Conservation (phyloP, 2,329 filamentous ascomycete genomes). For the Claviceps sp. region DNA sequence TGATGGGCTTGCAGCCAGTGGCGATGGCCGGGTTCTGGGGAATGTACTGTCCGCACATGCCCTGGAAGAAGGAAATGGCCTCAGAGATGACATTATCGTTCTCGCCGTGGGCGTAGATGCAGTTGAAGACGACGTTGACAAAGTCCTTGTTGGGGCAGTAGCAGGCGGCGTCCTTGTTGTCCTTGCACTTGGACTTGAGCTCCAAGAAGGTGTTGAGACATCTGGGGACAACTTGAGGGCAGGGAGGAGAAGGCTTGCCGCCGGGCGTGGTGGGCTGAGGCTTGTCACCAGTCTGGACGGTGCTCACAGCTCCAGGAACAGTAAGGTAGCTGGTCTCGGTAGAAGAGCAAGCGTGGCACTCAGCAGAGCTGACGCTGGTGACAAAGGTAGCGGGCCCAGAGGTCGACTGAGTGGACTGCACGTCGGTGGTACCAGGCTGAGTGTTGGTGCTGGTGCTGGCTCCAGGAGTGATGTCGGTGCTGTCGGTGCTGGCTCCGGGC, state of each 20-base stretch:
- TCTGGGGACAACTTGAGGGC: slow-evolving; percentile 64
- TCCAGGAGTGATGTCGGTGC: no score
- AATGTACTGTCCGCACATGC: slow-evolving; percentile 71
- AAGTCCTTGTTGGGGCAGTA: slow-evolving; percentile 74
- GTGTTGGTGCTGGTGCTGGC: no score
- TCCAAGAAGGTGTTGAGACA: slow-evolving; percentile 89
- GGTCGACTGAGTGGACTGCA: no score
- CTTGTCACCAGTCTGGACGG: slow-evolving; percentile 4
- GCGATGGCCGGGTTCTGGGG: slow-evolving; percentile 72
- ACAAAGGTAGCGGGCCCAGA: no score
- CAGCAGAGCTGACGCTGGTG: no score
- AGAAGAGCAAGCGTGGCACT: no score
- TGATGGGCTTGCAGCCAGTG: slow-evolving; percentile 55
- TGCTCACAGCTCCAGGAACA: not conserved
- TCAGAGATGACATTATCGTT: slow-evolving; percentile 51
- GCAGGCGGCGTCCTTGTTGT: slow-evolving; percentile 73
- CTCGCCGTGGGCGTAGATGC: slow-evolving; percentile 64
- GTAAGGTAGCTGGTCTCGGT: no score
- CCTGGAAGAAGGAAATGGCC: slow-evolving; percentile 75
- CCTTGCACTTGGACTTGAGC: slow-evolving; percentile 52
- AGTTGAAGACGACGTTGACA: slow-evolving; percentile 67
- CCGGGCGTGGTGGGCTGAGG: slow-evolving; percentile 9
- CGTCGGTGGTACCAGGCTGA: no score
- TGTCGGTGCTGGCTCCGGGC: no score
- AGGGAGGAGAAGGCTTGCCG: slow-evolving; percentile 19